Base-by-base conservation (phyloP, 176 grass and related monocot genomes). In the Elymus sibiricus region DNA sequence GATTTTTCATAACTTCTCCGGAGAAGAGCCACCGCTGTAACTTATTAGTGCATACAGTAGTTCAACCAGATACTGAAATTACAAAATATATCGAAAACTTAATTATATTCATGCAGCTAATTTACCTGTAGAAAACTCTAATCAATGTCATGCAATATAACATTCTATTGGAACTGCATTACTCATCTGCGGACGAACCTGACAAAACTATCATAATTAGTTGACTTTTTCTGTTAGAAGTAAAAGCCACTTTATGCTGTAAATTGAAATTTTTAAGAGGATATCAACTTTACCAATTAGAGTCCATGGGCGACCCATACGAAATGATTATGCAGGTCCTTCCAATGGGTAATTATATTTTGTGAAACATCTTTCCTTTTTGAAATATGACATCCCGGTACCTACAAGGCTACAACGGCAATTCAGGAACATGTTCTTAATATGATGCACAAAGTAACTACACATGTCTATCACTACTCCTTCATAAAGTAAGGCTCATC, bases 351-450 rank as follows among this genome's bases (percentile, higher is more conserved):
- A 68, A 86, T 22, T 74, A 13, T 38, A 73, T 77, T 64, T 58
- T 77, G 21, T 70, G 65, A 74, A 84, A 84, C 28, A 60, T 4
- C 29, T 76, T 49, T 34, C 22, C 22, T 31, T 76, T 87, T 81
- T 34, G 24, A 69, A 53, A 74, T 76, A 84, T 79, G 31, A 74
- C 81, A 80, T 46, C 47, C 74, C 81, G 84, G 47, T 76, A 87
- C 85, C 77, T 80, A 70, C 60, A 69, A 76, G 85, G 22, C 77
- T 80, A 70, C 60, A 69, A 76, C 89, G 22, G 85, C 27, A 87
- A 91, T 84, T 87, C 63, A 40, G 85, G 89, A 84, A 91, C 85
- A 87, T 87, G 89, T 87, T 38, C 75, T 84, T 80, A 91, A 21
- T 84, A 67, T 80, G 89, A 87, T 76, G 78, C 85, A 80, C 63